Percentiles rank a stretch among this genome's conserved stretches.
Conservation (phyloP, 1,139 yeast genomes). For the Spathaspora sp. region DNA sequence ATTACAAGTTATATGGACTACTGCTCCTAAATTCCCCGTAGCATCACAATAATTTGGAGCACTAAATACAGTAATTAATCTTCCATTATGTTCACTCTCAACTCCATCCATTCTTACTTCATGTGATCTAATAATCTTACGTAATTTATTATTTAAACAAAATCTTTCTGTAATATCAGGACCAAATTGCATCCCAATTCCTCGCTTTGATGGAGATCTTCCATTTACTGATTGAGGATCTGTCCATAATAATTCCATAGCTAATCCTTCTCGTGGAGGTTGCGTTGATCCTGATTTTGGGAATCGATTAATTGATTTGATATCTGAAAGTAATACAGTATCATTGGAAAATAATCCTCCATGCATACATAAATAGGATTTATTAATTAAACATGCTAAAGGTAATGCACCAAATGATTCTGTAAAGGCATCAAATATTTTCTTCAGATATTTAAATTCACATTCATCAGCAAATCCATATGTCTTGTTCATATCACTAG, state of each 20-base stretch:
- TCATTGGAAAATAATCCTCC: conserved; percentile 92
- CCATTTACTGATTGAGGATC: conserved; percentile 87
- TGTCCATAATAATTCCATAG: conserved; percentile 97
- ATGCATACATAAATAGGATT: conserved; percentile 83
- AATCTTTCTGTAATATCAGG: conserved; percentile 88
- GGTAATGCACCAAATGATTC: conserved; percentile 89
- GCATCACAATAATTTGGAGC: conserved; percentile 98
- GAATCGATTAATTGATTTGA: conserved; percentile 69
- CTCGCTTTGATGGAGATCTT: conserved; percentile 86
- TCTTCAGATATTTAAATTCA: conserved; percentile 82
- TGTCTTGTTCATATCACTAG: conserved; percentile 94
- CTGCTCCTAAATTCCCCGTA: conserved; percentile 89
- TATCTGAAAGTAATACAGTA: conserved; percentile 66
- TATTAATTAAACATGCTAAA: conserved; percentile 76
- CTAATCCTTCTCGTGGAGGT: conserved; percentile 88
- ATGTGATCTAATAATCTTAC: conserved; percentile 87
- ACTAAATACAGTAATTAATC: conserved; percentile 86
- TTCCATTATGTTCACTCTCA: conserved; percentile 82
- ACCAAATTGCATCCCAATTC: conserved; percentile 94
- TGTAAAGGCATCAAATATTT: conserved; percentile 80
- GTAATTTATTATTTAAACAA: conserved; percentile 67
- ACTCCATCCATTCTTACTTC: conserved; percentile 94
- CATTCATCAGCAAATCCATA: conserved; percentile 97
- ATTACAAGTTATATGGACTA: conserved; percentile 59
- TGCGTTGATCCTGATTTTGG: conserved; percentile 58